These are phyloP conservation scores for Cyberlindnera xylosilytica DNA, from an alignment of 805 yeast genomes.

Conservation along the genomic window DNA sequence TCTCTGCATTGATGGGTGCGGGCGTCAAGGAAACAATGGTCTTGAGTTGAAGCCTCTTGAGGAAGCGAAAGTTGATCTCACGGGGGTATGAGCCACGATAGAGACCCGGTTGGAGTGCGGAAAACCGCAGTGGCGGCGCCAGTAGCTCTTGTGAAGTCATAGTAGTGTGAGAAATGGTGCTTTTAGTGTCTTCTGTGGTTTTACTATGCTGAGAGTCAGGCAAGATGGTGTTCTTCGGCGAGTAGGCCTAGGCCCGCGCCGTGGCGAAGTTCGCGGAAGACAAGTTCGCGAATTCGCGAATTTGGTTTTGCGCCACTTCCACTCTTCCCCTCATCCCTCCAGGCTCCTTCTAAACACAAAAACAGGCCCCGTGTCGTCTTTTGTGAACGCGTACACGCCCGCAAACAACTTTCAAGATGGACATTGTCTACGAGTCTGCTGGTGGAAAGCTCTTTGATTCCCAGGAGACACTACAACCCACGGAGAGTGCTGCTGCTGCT, in stretches of 20 bases:
- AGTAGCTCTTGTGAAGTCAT: slow-evolving; percentile 20
- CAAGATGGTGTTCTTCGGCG: no score
- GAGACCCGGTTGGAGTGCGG: slow-evolving; percentile 62
- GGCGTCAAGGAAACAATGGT: slow-evolving; percentile 82
- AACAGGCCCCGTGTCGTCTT: no score
- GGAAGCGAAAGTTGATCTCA: slow-evolving; percentile 63
- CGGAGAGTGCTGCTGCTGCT: slow-evolving; percentile 15
- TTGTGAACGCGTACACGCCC: no score
- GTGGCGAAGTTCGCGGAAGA: no score
- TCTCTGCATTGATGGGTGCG: slow-evolving; percentile 53
- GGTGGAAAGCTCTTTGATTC: slow-evolving; percentile 19
- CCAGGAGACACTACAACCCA: slow-evolving; percentile 19
- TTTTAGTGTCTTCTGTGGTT: no score
- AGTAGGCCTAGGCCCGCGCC: no score
- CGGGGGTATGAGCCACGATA: slow-evolving; percentile 89
- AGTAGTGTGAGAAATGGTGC: neutral
- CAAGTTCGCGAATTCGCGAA: no score
- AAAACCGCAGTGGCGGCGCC: slow-evolving; percentile 79
- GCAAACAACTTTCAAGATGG: no score
- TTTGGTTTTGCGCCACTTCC: no score
- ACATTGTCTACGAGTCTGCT: slow-evolving; percentile 16
- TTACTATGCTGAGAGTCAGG: no score
- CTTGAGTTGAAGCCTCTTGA: slow-evolving; percentile 60
- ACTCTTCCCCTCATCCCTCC: no score
- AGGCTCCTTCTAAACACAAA: no score